Evolutionary conservation across 306 rosid species (phyloP).

Genomic region (Gynostemma pentaphyllum): DNA sequence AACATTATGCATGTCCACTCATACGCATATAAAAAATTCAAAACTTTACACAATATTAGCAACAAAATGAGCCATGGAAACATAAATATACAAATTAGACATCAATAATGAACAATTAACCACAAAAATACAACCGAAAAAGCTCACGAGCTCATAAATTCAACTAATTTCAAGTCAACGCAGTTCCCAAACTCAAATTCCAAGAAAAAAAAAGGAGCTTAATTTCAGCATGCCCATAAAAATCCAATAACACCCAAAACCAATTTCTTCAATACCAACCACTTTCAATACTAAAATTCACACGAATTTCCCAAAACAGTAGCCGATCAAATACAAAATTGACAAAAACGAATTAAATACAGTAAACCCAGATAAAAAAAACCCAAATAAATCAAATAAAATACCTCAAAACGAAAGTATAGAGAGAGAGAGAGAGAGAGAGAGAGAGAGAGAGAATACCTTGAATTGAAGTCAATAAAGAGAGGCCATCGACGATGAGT

Average conservation of each 20-base stretch:
- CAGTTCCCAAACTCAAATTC: constrained; percentile 17
- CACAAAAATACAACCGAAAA: not conserved
- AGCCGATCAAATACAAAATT: constrained; percentile 12
- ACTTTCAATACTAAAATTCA: not conserved
- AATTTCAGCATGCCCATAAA: constrained; percentile 15
- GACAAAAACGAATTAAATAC: constrained; percentile 14
- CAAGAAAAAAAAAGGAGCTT: constrained; percentile 2
- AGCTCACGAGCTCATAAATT: not conserved
- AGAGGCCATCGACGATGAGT: not conserved
- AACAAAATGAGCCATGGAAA: not conserved
- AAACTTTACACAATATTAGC: no score
- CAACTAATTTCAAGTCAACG: constrained; percentile 22
- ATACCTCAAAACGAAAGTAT: constrained; percentile 12
- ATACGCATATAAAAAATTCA: not conserved
- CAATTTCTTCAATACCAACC: constrained; percentile 11
- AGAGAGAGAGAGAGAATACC: no score
- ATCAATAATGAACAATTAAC: not conserved
- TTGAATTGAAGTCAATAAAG: constrained; percentile 6
- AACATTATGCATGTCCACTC: not conserved
- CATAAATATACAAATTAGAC: not conserved
- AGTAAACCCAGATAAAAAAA: constrained; percentile 5
- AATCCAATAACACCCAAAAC: constrained; percentile 24
- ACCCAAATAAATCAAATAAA: not conserved
- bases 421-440: no score
- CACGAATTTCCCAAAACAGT: constrained; percentile 18